Base-by-base conservation (phyloP, 768 basidiomycete species). In the Plicaturopsis crispa region DNA sequence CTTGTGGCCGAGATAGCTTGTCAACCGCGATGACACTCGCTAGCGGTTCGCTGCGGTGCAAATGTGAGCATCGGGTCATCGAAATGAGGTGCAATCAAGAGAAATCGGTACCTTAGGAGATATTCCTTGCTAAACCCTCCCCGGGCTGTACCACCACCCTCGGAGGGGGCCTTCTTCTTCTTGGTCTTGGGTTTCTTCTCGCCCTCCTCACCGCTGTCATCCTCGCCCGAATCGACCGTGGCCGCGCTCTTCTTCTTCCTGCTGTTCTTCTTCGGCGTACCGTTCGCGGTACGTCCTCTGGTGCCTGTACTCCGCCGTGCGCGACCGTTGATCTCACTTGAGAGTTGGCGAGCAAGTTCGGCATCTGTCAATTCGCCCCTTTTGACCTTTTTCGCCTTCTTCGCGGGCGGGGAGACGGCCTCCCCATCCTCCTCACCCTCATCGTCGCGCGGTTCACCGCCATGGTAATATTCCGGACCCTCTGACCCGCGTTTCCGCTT, bases 51-150 rank as follows among this genome's bases (percentile, higher is more conserved):
- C 91, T 93, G 46, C 12, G 6, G 39, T 24, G 35, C 20, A 41
- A n/a, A n/a, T n/a, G n/a, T n/a, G n/a, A n/a, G n/a, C n/a, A n/a
- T n/a, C n/a, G n/a, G n/a, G n/a, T n/a, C n/a, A n/a, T n/a, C n/a
- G n/a, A n/a, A n/a, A n/a, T n/a, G n/a, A n/a, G n/a, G n/a, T n/a
- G n/a, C n/a, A 40, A 36, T 34, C 43, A 38, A 23, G 8, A 42
- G 39, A 42, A 42, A 32, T 20, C 24, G 30, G 44, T 49, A 84
- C 86, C 85, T 89, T 44, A 90, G 62, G 12, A 57, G 54, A 52
- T 79, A 87, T 50, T 84, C 82, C 57, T 89, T 89, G 34, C 73
- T 74, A 55, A 90, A 87, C 17, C 85, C 86, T 12, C 83, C 84
- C 52, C 72, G 75, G 17, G 78, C 75, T 33, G 60, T 59, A 26